These are phyloP conservation scores for Pseudofabraea citricarpa DNA, from an alignment of 2,329 filamentous ascomycete genomes.

Conservation along the genomic window DNA sequence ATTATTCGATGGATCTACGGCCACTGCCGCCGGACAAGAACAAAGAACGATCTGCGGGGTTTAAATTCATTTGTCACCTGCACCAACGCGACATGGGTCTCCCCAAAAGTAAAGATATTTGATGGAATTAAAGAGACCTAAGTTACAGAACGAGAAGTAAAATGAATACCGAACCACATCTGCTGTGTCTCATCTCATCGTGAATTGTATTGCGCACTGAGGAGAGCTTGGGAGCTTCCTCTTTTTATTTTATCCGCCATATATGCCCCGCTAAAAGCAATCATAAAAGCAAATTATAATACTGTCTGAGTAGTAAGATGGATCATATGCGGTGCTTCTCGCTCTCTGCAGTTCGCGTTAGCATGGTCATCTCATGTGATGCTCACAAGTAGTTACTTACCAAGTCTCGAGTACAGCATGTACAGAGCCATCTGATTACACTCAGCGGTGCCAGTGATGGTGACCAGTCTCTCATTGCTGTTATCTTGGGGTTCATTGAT, in stretches of 20 bases:
- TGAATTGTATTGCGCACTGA: not conserved
- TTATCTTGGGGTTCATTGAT: slow-evolving; percentile 99
- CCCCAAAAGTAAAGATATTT: no score
- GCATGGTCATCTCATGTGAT: not conserved
- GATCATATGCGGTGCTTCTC: slow-evolving; percentile 68
- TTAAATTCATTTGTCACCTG: no score
- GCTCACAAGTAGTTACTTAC: slow-evolving; percentile 42
- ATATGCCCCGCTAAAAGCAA: slow-evolving; percentile 4
- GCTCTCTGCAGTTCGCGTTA: slow-evolving; percentile 50
- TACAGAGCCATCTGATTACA: slow-evolving; percentile 99
- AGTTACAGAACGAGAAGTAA: no score
- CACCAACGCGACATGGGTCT: no score
- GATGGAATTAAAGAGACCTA: no score
- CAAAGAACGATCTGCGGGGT: no score
- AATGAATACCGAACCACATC: no score
- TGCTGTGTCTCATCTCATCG: not conserved
- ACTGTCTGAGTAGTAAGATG: not conserved
- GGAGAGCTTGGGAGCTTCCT: not conserved
- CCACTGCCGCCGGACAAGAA: no score
- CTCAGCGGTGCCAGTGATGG: slow-evolving; percentile 94
- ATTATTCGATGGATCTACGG: no score
- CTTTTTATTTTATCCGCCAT: slow-evolving; percentile 1
- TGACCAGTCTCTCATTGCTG: slow-evolving; percentile 96
- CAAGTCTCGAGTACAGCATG: slow-evolving; percentile 97
- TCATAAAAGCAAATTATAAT: not conserved